Evolutionary conservation across 371 early-diverging fungal species (phyloP).

Genomic region (Rhizopus arrhizus): DNA sequence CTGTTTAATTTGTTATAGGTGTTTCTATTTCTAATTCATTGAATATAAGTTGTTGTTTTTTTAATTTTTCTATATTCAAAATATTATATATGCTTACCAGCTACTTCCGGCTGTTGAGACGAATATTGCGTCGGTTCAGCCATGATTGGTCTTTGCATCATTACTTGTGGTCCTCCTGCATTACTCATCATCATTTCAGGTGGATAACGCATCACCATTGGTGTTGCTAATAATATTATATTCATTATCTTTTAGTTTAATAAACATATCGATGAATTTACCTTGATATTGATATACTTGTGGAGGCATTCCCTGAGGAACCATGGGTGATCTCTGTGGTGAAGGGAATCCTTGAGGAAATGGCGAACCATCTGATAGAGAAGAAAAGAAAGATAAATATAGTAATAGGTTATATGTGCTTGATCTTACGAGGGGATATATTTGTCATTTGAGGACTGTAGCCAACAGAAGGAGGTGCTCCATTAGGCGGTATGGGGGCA

Average conservation of each 20-base stretch:
- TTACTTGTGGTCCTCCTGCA: slow-evolving; percentile 23
- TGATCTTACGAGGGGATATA: slow-evolving; percentile 43
- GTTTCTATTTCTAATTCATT: slow-evolving; percentile 9
- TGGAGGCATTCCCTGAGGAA: slow-evolving; percentile 55
- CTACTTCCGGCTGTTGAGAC: slow-evolving; percentile 25
- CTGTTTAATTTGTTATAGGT: background rate
- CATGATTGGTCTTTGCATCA: slow-evolving; percentile 46
- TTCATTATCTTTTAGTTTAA: background rate
- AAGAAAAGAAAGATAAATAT: background rate
- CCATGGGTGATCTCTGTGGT: slow-evolving; percentile 56
- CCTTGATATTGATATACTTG: slow-evolving; percentile 60
- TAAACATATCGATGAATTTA: slow-evolving; percentile 2
- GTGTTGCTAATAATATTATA: slow-evolving; percentile 27
- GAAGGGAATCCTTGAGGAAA: slow-evolving; percentile 53
- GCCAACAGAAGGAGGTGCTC: slow-evolving; percentile 36
- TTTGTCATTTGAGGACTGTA: slow-evolving; percentile 54
- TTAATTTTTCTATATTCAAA: too few species aligned
- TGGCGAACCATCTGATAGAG: slow-evolving; percentile 44
- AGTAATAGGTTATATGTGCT: background rate
- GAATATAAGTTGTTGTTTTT: background rate
- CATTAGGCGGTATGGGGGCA: slow-evolving; percentile 41
- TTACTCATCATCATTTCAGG: slow-evolving; percentile 54
- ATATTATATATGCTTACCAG: slow-evolving; percentile 5
- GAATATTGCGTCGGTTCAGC: slow-evolving; percentile 35
- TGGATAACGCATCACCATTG: slow-evolving; percentile 59